Conservation (phyloP, 2,329 filamentous ascomycete genomes). For the Phialophora macrospora region DNA sequence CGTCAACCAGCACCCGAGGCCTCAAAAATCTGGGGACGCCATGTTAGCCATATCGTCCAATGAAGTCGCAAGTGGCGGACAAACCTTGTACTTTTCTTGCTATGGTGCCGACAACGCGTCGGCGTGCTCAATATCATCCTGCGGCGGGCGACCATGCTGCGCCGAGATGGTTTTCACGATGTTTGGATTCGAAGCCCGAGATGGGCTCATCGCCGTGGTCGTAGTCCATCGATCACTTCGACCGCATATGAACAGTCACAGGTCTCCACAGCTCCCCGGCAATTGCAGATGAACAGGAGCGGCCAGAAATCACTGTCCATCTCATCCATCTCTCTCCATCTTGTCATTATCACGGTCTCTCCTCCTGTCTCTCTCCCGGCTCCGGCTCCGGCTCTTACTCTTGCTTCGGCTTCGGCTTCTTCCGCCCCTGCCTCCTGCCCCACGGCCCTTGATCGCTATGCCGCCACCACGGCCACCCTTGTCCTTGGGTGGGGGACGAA, state of each 20-base stretch:
- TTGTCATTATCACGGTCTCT: slow-evolving; percentile 29
- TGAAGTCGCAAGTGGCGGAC: background rate
- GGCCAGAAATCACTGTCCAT: background rate
- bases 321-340: slow-evolving; percentile 34
- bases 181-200: background rate
- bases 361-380: slow-evolving; percentile 23
- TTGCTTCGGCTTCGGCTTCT: slow-evolving; percentile 54
- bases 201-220: background rate
- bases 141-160: background rate
- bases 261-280: background rate
- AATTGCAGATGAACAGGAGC: background rate
- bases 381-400: slow-evolving; percentile 40
- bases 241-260: background rate
- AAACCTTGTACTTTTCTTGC: background rate
- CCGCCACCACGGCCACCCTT: slow-evolving; percentile 48
- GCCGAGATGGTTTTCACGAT: background rate
- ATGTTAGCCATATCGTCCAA: background rate
- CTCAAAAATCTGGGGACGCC: background rate
- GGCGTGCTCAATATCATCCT: background rate
- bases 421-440: slow-evolving; percentile 47
- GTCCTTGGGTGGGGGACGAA: slow-evolving; percentile 62
- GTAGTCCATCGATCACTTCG: background rate
- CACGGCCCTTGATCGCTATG: slow-evolving; percentile 26
- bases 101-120: slow-evolving; percentile 3
- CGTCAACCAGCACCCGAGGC: background rate